phyloP scores from a whole-genome alignment of 176 grass and related monocot species.

The Carex parvula region DNA sequence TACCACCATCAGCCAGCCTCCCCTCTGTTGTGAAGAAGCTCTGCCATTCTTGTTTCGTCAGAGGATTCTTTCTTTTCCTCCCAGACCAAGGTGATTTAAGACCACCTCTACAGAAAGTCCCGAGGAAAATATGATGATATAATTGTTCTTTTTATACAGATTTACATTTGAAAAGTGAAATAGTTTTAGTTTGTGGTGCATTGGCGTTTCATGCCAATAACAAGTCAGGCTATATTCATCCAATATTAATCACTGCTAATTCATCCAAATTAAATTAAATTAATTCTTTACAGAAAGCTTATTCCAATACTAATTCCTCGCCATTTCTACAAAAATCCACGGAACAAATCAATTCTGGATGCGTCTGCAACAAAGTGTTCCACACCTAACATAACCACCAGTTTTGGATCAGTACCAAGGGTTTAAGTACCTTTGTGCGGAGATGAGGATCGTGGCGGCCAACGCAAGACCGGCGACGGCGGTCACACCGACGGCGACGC shows the following conservation, averaged over 20 bases:
- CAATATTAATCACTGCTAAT: background rate
- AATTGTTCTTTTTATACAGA: background rate
- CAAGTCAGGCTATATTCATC: background rate
- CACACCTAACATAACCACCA: background rate
- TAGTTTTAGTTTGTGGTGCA: background rate
- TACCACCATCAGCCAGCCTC: slow-evolving; percentile 58
- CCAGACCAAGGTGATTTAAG: slow-evolving; percentile 81
- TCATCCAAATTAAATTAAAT: background rate
- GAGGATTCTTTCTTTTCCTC: slow-evolving; percentile 42
- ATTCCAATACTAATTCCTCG: background rate
- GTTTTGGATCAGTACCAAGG: background rate
- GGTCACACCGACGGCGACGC: slow-evolving; percentile 63
- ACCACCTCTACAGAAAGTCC: slow-evolving; percentile 45
- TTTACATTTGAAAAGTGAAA: background rate
- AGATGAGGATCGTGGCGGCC: slow-evolving; percentile 51
- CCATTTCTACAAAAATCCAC: background rate
- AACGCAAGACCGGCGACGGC: slow-evolving; percentile 66
- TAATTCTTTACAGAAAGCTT: background rate
- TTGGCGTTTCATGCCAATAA: background rate
- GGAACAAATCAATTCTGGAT: background rate
- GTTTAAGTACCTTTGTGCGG: slow-evolving; percentile 56
- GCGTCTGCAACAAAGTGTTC: background rate
- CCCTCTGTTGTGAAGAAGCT: slow-evolving; percentile 59
- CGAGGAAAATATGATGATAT: background rate
- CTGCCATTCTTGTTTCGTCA: slow-evolving; percentile 53